A percentile compares a stretch with the other conserved stretches of the same genome.
phyloP scores from a whole-genome alignment of 192 early-diverging fungal species.

The Coemansia erecta region DNA sequence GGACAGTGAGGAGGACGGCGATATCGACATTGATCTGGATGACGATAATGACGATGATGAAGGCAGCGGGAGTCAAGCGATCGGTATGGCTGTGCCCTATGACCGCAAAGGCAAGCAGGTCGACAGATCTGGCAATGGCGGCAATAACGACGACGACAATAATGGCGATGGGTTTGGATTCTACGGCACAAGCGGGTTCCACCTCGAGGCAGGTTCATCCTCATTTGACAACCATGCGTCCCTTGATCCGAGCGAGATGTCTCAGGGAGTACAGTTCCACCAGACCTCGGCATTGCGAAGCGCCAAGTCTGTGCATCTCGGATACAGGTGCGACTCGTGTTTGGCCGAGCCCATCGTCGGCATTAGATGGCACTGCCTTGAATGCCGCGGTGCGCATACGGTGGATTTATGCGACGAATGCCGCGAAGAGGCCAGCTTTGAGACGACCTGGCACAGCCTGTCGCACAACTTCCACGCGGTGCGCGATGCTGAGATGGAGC shows the following conservation, averaged over 20 bases:
- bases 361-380: constrained; percentile 63
- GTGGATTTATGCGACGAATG: constrained; percentile 72
- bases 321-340: constrained; percentile 66
- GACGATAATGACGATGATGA: constrained; percentile 1
- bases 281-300: constrained; percentile 21
- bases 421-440: constrained; percentile 55
- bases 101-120: constrained; percentile 50
- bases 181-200: no score
- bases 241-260: constrained; percentile 1
- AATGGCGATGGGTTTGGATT: no score
- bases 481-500: constrained; percentile 50
- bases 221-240: not conserved
- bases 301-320: constrained; percentile 37
- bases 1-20: constrained; percentile 13
- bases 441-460: constrained; percentile 32
- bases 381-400: constrained; percentile 61
- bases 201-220: no score
- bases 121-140: constrained; percentile 24
- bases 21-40: constrained; percentile 16
- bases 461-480: constrained; percentile 32
- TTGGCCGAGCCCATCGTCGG: constrained; percentile 72
- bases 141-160: not conserved
- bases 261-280: constrained; percentile 5
- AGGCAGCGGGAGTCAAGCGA: not conserved
- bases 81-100: constrained; percentile 3